Conservation (phyloP, 75 land plant species). For the Chamaecyparis obtusa region DNA sequence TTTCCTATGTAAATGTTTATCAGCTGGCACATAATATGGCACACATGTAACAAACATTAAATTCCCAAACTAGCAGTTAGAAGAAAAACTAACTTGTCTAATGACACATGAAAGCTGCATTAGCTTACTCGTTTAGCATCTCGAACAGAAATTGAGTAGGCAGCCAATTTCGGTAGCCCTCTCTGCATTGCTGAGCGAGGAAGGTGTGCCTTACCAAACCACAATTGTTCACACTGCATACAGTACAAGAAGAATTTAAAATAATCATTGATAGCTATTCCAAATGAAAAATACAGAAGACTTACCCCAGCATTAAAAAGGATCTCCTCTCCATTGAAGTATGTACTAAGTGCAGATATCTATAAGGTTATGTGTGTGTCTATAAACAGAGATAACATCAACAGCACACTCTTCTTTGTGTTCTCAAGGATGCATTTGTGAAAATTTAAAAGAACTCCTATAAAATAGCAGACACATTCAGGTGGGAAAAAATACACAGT, state of each 20-base stretch:
- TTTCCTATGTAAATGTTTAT: not conserved
- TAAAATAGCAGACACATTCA: not conserved
- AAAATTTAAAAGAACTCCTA: not conserved
- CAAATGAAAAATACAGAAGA: not conserved
- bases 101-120: not conserved
- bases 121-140: conserved; percentile 58
- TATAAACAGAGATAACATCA: not conserved
- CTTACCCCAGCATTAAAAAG: not conserved
- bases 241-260: not conserved
- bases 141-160: conserved; percentile 47
- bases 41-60: not conserved
- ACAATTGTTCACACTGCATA: conserved; percentile 48
- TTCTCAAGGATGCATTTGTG: not conserved
- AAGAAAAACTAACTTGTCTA: not conserved
- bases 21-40: not conserved
- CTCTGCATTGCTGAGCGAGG: conserved; percentile 37
- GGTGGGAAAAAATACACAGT: no score
- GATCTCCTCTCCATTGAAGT: not conserved
- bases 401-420: not conserved
- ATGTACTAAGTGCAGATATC: not conserved
- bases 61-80: not conserved
- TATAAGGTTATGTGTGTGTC: not conserved
- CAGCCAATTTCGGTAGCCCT: conserved; percentile 44
- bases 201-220: conserved; percentile 67
- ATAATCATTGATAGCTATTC: not conserved